Evolutionary conservation across 345 rosid genomes (phyloP), one percentile per base, ranked within the genome.

Genomic region (Brassica juncea): DNA sequence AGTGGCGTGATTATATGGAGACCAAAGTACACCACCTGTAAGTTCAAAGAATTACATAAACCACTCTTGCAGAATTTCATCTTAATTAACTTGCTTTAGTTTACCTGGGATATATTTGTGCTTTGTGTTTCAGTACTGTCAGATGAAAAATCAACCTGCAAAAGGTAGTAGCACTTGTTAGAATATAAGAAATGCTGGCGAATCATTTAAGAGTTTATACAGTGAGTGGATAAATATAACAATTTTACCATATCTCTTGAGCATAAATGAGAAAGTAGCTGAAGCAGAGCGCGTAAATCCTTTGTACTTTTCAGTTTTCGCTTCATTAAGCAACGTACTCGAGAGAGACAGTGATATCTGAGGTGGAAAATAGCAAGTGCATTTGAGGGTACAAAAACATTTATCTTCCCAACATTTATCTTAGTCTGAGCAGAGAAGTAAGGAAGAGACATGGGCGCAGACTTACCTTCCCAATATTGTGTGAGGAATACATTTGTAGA

Each of bases 271-370:
- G 97, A 91, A 74, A 95, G 99, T 73, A 95, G 92, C 83, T 93
- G 99, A 85, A 95, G 98, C 81, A 95, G 90, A 73, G 98, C 99
- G 54, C 96, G 97, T 62, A 95, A 77, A 81, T 93, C 98, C 84
- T 23, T 91, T 95, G 78, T 91, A 95, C 80, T 89, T 84, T 83
- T 95, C 98, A 0, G 90, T 86, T 83, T 91, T 84, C 34, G 91
- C 94, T 82, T 95, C 98, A 81, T 83, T 87, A 80, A 90, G 90
- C 78, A 95, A 88, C 73, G 88, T 89, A 81, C 89, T 93, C 44
- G 98, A 95, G 71, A 86, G 89, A 78, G 84, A 85, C 71, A 95
- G 34, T 70, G 97, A 88, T 77, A 87, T 89, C 99, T 95, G 88
- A 71, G 23, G 71, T 39, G 62, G 8, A n/a, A 73, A 10, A 27